Base-by-base conservation (phyloP, 805 yeast genomes). In the Kodamaea sagamina region DNA sequence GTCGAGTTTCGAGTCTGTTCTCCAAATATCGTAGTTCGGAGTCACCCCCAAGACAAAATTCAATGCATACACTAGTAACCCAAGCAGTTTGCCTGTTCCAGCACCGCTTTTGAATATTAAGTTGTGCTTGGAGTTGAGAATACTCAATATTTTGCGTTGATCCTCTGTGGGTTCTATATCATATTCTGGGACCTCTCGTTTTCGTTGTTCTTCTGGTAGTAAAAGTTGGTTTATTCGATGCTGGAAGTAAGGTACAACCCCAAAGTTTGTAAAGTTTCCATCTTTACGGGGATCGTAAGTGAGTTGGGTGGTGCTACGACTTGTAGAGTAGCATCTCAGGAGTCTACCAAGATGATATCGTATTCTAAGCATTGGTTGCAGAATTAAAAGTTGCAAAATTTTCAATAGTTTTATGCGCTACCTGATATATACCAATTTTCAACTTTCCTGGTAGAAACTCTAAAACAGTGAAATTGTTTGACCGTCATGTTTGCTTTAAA, bases 211-310 rank as follows among this genome's bases (percentile, higher is more conserved):
- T 15, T 17, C n/a, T 42, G 48, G 27, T 32, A 19, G 3, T 50
- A 34, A 9, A 4, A 40, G 32, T 46, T 46, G 19, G 41, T 62
- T 58, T 36, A 57, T 32, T 9, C 44, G 49, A n/a, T 44, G 34
- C 36, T 57, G 63, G 6, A 62, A 36, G 39, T 51, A 58, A 1
- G 65, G 64, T 9, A 61, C 34, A 1, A 62, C 39, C 1, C 60
- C 61, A 36, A 42, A 52, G 1, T 50, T 29, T 2, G 57, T 49
- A 48, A 59, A 61, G 36, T 54, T 57, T 4, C 43, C 42, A 8
- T 36, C 34, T 8, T 42, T 22, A 13, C 21, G 28, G 26, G 52
- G 52, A 22, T 49, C 49, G 34, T 39, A 47, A 40, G 29, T 40
- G 6, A 36, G 28, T 17, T 35, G n/a, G n/a, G n/a, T 35, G 2